Conservation (phyloP, 2,329 filamentous ascomycete species). For the Aspergillus caelatus region DNA sequence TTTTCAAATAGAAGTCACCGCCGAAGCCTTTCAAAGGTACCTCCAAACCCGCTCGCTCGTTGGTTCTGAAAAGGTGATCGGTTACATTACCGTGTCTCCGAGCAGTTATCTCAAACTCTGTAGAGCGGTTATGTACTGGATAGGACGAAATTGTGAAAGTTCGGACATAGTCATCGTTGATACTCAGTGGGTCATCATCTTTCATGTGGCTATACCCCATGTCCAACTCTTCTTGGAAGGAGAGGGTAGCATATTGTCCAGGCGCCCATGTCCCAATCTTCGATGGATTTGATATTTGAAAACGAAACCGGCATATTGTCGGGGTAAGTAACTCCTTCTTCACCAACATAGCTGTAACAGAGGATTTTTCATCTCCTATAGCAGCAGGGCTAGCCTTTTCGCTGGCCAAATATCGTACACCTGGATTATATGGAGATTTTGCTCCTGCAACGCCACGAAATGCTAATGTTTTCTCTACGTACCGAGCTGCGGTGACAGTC, state of each 20-base stretch:
- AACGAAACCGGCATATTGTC: constrained; percentile 67
- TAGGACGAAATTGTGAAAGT: constrained; percentile 79
- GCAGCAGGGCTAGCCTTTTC: constrained; percentile 51
- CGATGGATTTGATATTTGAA: constrained; percentile 48
- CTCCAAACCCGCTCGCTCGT: constrained; percentile 58
- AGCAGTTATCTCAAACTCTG: constrained; percentile 72
- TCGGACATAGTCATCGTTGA: constrained; percentile 83
- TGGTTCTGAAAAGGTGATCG: constrained; percentile 62
- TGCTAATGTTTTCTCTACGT: constrained; percentile 66
- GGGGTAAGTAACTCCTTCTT: constrained; percentile 65
- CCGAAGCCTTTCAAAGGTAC: constrained; percentile 74
- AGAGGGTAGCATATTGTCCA: constrained; percentile 77
- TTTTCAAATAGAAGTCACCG: constrained; percentile 59
- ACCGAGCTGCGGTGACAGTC: constrained; percentile 61
- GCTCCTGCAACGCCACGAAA: constrained; percentile 66
- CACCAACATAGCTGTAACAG: constrained; percentile 58
- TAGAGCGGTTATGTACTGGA: constrained; percentile 43
- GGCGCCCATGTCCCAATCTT: constrained; percentile 58
- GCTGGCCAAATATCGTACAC: constrained; percentile 63
- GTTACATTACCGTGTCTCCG: constrained; percentile 72
- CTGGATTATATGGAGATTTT: constrained; percentile 78
- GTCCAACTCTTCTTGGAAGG: constrained; percentile 70
- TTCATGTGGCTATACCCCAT: constrained; percentile 81
- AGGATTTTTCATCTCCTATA: constrained; percentile 17
- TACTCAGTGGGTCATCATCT: constrained; percentile 73